Conservation (phyloP, 1,284 basidiomycete species). For the Ustilago lituana region DNA sequence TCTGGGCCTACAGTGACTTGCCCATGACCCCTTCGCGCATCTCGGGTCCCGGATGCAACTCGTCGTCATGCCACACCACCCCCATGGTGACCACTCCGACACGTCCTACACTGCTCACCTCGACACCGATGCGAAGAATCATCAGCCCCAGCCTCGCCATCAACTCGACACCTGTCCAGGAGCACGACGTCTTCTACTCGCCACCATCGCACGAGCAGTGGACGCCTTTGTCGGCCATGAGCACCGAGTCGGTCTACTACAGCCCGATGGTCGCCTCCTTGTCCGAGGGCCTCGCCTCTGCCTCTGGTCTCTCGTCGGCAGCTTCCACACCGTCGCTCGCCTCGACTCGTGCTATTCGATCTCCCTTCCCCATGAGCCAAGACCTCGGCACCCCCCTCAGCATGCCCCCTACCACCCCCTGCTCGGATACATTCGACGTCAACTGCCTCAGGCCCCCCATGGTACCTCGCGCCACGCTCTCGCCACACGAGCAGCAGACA, state of each 20-base stretch:
- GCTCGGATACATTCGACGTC: constrained; percentile 45
- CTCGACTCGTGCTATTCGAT: constrained; percentile 34
- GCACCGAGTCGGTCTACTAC: constrained; percentile 48
- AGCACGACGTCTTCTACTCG: constrained; percentile 52
- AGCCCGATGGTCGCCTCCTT: constrained; percentile 45
- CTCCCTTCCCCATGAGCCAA: constrained; percentile 42
- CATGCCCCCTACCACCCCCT: constrained; percentile 47
- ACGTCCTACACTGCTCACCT: constrained; percentile 34
- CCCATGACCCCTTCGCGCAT: constrained; percentile 47
- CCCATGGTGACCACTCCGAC: constrained; percentile 42
- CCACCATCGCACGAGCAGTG: constrained; percentile 42
- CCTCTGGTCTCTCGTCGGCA: constrained; percentile 38
- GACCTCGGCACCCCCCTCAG: constrained; percentile 48
- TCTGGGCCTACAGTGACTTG: constrained; percentile 47
- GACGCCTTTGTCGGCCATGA: constrained; percentile 44
- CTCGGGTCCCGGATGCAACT: constrained; percentile 25
- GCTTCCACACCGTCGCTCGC: constrained; percentile 46
- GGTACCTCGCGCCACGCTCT: constrained; percentile 35
- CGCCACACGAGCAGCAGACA: constrained; percentile 45
- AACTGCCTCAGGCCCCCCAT: constrained; percentile 50
- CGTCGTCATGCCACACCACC: constrained; percentile 37
- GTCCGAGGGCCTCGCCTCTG: constrained; percentile 32
- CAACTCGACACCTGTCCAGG: constrained; percentile 45
- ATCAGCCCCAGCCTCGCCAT: constrained; percentile 50
- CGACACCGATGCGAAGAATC: constrained; percentile 50